phyloP scores from a whole-genome alignment of 73 alveolate species.

The Tetrahymena thermophila region DNA sequence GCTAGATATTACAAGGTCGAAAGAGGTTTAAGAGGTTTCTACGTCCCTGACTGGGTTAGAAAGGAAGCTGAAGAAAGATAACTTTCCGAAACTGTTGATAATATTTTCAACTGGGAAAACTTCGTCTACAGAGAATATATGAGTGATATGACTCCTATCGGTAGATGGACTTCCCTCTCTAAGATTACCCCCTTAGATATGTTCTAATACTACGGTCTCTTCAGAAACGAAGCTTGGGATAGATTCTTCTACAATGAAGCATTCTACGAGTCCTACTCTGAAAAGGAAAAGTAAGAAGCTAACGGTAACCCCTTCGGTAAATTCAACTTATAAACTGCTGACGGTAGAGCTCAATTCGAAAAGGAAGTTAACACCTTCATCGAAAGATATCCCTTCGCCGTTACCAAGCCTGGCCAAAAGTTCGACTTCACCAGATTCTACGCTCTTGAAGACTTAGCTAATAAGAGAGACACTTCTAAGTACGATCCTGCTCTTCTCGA shows the following conservation, averaged over 20 bases:
- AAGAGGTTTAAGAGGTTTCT: constrained; percentile 40
- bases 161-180: constrained; percentile 22
- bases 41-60: constrained; percentile 39
- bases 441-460: constrained; percentile 34
- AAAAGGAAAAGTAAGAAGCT: constrained; percentile 4
- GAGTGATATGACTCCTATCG: constrained; percentile 45
- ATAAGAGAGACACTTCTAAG: constrained; percentile 26
- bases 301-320: constrained; percentile 9
- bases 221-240: constrained; percentile 40
- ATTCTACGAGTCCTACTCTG: not conserved
- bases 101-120: constrained; percentile 34
- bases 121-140: constrained; percentile 21
- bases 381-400: constrained; percentile 19
- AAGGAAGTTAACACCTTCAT: constrained; percentile 20
- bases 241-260: constrained; percentile 43
- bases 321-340: constrained; percentile 29
- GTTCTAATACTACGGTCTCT: constrained; percentile 20
- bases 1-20: constrained; percentile 43
- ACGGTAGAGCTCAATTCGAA: constrained; percentile 43
- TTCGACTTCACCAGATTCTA: constrained; percentile 35
- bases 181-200: constrained; percentile 22
- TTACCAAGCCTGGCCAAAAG: constrained; percentile 29
- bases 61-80: constrained; percentile 37
- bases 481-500: constrained; percentile 19
- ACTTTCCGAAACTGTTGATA: constrained; percentile 29